phyloP scores from a whole-genome alignment of 768 basidiomycete genomes.

The Aureoboletus auriporus region DNA sequence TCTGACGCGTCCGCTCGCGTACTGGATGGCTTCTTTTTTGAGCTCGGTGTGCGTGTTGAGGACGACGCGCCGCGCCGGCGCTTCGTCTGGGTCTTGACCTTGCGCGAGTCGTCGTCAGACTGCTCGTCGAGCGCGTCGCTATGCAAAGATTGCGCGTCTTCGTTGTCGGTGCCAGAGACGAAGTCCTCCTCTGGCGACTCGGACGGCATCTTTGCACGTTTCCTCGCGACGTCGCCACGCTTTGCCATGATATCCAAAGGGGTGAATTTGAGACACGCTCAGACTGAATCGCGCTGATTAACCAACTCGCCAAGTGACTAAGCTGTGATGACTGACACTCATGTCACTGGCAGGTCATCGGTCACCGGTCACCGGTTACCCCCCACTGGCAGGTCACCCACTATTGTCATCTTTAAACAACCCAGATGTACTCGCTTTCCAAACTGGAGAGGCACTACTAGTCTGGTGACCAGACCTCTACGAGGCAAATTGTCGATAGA shows the following conservation, averaged over 20 bases:
- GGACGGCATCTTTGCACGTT: neutral
- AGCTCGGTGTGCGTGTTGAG: constrained; percentile 25
- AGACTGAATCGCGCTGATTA: too few species aligned
- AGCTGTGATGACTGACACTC: too few species aligned
- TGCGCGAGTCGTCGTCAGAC: constrained; percentile 15
- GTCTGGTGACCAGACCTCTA: too few species aligned
- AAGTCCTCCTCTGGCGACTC: constrained; percentile 11
- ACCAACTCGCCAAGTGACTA: too few species aligned
- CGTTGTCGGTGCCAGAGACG: constrained; percentile 9
- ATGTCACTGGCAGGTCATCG: too few species aligned
- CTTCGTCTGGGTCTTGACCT: constrained; percentile 17
- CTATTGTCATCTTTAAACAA: constrained; percentile 35
- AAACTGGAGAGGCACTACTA: constrained; percentile 31
- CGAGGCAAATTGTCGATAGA: too few species aligned
- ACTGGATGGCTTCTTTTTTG: constrained; percentile 2
- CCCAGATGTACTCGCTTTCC: constrained; percentile 41
- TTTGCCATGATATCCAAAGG: constrained; percentile 12
- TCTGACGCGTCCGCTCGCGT: constrained; percentile 10
- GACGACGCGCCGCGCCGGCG: constrained; percentile 21
- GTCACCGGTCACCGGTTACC: too few species aligned
- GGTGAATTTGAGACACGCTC: too few species aligned
- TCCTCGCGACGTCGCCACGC: constrained; percentile 6
- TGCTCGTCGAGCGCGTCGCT: constrained; percentile 47
- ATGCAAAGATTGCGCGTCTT: constrained; percentile 25
- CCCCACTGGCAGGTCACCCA: too few species aligned